Percentiles rank a stretch among this genome's conserved stretches.
Evolutionary conservation across 805 yeast genomes (phyloP).

Genomic region (Teunomyces aglyptinius): DNA sequence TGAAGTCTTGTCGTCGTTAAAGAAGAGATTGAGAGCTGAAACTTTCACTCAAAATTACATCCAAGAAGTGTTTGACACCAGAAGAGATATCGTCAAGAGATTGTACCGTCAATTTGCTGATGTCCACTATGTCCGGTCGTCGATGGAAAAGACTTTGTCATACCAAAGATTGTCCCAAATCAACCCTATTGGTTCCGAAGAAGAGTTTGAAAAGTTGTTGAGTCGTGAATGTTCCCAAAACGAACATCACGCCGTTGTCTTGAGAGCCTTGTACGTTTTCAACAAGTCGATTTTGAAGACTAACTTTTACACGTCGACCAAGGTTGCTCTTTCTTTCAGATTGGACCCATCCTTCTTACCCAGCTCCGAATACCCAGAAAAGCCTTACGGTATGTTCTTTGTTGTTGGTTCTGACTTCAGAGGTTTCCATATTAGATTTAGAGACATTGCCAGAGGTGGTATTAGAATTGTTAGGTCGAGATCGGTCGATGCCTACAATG

Average conservation of each 20-base stretch:
- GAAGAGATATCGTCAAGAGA: constrained; percentile 72
- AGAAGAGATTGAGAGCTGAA: constrained; percentile 87
- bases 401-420: constrained; percentile 95
- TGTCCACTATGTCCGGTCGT: constrained; percentile 73
- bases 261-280: constrained; percentile 78
- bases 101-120: constrained; percentile 91
- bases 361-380: constrained; percentile 80
- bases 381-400: constrained; percentile 91
- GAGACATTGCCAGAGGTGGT: constrained; percentile 98
- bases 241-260: constrained; percentile 73
- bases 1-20: constrained; percentile 76
- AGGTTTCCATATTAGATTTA: constrained; percentile 95
- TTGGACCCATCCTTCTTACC: constrained; percentile 87
- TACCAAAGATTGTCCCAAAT: constrained; percentile 82
- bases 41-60: constrained; percentile 87
- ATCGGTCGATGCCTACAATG: constrained; percentile 77
- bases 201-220: constrained; percentile 69
- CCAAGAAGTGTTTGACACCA: constrained; percentile 67
- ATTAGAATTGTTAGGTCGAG: constrained; percentile 91
- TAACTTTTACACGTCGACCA: constrained; percentile 88
- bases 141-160: constrained; percentile 75
- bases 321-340: constrained; percentile 92
- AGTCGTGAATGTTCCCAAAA: constrained; percentile 73
- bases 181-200: constrained; percentile 69
- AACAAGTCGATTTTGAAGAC: constrained; percentile 89